Base-by-base conservation (phyloP, 306 rosid species). In the Ormosia semicastrata region DNA sequence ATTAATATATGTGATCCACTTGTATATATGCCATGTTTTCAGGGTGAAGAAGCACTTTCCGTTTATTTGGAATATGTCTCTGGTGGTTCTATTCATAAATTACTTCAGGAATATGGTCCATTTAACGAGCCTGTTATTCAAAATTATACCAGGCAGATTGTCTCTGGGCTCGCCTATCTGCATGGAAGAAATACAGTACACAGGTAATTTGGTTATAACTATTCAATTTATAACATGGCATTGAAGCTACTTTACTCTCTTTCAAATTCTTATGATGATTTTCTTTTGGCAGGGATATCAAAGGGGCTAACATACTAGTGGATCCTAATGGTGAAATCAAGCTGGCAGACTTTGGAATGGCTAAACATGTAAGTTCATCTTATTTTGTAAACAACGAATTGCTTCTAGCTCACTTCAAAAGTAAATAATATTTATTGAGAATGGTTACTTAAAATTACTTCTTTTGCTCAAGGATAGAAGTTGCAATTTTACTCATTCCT, bases 291-390 rank as follows among this genome's bases (percentile, higher is more conserved):
- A 96, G 99, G 94, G 99, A 96, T 83, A 96, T 96, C 64, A 96
- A 96, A 85, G 99, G 99, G 81, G 99, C 99, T 39, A 96, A 96
- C 89, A 96, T 96, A 83, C 87, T 96, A 78, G 99, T 96, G 40
- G 98, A 87, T 84, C 98, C 99, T 64, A 93, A 91, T 73, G 99
- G 99, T 50, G 97, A 89, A 82, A 84, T 96, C 87, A 96, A 96
- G 93, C 84, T 96, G 91, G 99, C 95, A 13, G 99, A 96, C 86
- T 96, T 96, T 64, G 99, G 99, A 87, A 96, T 96, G 99, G 98
- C 99, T 66, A 96, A 93, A 82, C 98, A 91, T 81, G 98, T 96
- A 91, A 46, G 84, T 52, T 76, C 72, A 46, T 77, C 43, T 77
- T 79, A 49, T 50, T 82, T 70, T 82, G 68, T 65, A 86, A 76